Conservation (phyloP, 768 basidiomycete species). For the Rhodotorula diobovata region DNA sequence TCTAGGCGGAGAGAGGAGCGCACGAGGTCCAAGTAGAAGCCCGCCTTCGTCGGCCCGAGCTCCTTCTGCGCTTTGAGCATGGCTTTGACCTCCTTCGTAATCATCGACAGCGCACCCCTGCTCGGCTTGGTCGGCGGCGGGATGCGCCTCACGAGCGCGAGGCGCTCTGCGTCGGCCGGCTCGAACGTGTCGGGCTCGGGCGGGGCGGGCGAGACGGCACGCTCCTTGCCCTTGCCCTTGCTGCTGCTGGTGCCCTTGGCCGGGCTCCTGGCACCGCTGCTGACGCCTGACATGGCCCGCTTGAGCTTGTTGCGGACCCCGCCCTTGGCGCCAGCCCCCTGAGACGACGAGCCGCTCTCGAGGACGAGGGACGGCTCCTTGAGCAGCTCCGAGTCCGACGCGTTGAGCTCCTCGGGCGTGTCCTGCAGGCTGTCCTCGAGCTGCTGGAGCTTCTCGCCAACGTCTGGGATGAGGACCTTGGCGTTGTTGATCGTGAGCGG, state of each 20-base stretch:
- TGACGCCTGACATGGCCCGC: neutral
- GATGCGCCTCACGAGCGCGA: slow-evolving; percentile 53
- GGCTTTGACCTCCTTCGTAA: slow-evolving; percentile 60
- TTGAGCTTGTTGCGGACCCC: slow-evolving; percentile 7
- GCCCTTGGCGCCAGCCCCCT: neutral
- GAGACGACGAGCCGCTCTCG: neutral
- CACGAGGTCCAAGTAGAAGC: slow-evolving; percentile 65
- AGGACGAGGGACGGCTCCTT: slow-evolving; percentile 14
- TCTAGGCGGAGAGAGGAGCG: too few species aligned
- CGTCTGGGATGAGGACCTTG: slow-evolving; percentile 58
- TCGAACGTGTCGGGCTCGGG: slow-evolving; percentile 53
- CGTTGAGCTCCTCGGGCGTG: slow-evolving; percentile 28
- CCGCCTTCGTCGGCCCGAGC: slow-evolving; percentile 56
- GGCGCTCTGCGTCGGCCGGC: slow-evolving; percentile 46
- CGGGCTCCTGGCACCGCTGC: slow-evolving; percentile 31
- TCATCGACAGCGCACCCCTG: slow-evolving; percentile 56
- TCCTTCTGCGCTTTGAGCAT: slow-evolving; percentile 61
- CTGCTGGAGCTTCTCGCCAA: slow-evolving; percentile 56
- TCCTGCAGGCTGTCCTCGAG: slow-evolving; percentile 47
- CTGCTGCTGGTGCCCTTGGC: neutral
- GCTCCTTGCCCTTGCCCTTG: slow-evolving; percentile 49
- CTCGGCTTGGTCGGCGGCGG: slow-evolving; percentile 62
- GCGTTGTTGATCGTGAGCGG: slow-evolving; percentile 48
- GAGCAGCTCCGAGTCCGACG: slow-evolving; percentile 30
- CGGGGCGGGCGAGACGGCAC: slow-evolving; percentile 45